phyloP scores from a whole-genome alignment of 2,329 filamentous ascomycete species.

The Ophiostoma angusticollis region DNA sequence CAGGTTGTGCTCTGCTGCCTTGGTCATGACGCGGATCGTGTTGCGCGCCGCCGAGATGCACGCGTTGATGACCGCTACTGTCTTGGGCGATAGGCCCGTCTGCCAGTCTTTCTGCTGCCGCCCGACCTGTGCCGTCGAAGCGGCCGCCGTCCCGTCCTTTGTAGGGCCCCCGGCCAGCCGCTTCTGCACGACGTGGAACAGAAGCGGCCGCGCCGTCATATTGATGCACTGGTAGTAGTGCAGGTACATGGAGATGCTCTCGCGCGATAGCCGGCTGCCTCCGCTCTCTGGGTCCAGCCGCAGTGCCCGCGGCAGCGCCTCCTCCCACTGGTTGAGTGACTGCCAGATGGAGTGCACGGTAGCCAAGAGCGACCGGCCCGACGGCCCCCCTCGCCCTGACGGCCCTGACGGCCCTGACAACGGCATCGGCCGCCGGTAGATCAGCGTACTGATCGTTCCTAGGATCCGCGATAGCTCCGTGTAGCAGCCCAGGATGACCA shows the following conservation, averaged over 20 bases:
- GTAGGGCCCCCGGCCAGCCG: too few relatives aligned
- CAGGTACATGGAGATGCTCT: slow-evolving; percentile 30
- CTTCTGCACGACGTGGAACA: slow-evolving; percentile 40
- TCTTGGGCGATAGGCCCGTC: slow-evolving; percentile 32
- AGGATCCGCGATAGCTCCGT: slow-evolving; percentile 39
- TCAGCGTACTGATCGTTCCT: slow-evolving; percentile 31
- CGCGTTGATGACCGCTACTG: slow-evolving; percentile 37
- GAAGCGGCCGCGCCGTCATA: slow-evolving; percentile 40
- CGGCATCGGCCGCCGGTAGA: slow-evolving; percentile 31
- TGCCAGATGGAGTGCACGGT: slow-evolving; percentile 38
- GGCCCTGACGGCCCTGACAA: neutral
- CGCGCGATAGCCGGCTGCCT: slow-evolving; percentile 24
- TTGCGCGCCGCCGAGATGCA: slow-evolving; percentile 37
- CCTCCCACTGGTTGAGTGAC: slow-evolving; percentile 36
- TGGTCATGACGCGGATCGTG: slow-evolving; percentile 34
- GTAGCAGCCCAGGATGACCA: slow-evolving; percentile 36
- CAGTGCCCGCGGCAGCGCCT: slow-evolving; percentile 32
- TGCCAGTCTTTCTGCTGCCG: slow-evolving; percentile 27
- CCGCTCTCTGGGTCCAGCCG: slow-evolving; percentile 33
- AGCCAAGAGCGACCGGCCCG: slow-evolving; percentile 28
- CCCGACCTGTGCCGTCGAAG: too few relatives aligned
- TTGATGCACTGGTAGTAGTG: slow-evolving; percentile 47
- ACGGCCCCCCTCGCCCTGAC: too few relatives aligned
- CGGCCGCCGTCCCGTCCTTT: too few relatives aligned
- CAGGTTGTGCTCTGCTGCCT: slow-evolving; percentile 35